Percentiles rank a stretch among this genome's conserved stretches.
These are phyloP conservation scores for Pecoramyces ruminantium DNA, from an alignment of 192 early-diverging fungal genomes.

Conservation along the genomic window DNA sequence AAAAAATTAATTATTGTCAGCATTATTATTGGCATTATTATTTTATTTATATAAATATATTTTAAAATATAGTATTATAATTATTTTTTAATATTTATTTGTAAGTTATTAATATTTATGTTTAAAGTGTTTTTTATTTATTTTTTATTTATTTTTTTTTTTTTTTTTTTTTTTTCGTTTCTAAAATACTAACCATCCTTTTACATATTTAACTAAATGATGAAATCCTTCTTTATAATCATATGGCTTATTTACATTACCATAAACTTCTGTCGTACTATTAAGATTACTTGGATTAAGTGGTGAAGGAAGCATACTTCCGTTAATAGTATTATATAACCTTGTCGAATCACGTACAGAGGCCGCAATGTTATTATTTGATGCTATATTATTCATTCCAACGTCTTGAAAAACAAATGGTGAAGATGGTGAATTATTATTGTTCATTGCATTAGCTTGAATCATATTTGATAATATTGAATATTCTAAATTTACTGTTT, in stretches of 20 bases:
- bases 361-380: background rate
- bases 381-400: background rate
- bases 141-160: too few species aligned
- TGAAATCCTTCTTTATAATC: constrained; percentile 89
- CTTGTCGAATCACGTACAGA: background rate
- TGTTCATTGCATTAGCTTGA: constrained; percentile 16
- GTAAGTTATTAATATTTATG: too few species aligned
- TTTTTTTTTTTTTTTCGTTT: too few species aligned
- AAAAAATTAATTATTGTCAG: too few species aligned
- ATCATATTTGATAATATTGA: constrained; percentile 80
- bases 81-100: too few species aligned
- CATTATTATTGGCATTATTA: too few species aligned
- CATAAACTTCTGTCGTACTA: constrained; percentile 52
- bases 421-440: background rate
- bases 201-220: constrained; percentile 67
- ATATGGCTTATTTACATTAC: constrained; percentile 60
- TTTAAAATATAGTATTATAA: too few species aligned
- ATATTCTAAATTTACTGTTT: constrained; percentile 74
- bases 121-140: too few species aligned
- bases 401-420: background rate
- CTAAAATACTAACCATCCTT: constrained; percentile 36
- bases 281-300: background rate
- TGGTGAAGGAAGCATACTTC: constrained; percentile 1
- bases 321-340: background rate
- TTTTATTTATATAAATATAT: too few species aligned